Percentiles rank a stretch among this genome's conserved stretches.
Evolutionary conservation across 495 filamentous ascomycete species (phyloP).

Genomic region (Clohesyomyces aquaticus): DNA sequence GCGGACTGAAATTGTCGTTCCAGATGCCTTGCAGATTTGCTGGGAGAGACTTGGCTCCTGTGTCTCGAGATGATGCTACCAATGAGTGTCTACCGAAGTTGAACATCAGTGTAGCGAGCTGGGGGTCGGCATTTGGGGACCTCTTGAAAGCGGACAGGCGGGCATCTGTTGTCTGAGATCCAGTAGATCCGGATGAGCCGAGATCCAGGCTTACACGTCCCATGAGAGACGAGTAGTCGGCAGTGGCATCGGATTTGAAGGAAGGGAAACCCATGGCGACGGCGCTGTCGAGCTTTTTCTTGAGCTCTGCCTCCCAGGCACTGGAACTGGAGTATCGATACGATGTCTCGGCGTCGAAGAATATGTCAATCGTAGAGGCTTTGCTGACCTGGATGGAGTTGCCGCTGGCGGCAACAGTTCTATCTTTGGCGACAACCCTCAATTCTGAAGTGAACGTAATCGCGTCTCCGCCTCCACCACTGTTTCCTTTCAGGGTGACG

Average conservation of each 20-base stretch:
- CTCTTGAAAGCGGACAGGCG: slow-evolving; percentile 41
- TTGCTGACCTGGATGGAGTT: slow-evolving; percentile 1
- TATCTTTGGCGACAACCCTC: too few species aligned
- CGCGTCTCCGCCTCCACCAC: too few species aligned
- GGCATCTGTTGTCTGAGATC: slow-evolving; percentile 40
- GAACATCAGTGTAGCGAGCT: slow-evolving; percentile 51
- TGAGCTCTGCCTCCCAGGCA: slow-evolving; percentile 3
- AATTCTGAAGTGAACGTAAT: too few species aligned
- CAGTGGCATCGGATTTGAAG: not conserved
- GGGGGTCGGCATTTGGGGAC: slow-evolving; percentile 23
- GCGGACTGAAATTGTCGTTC: slow-evolving; percentile 55
- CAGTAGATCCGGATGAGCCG: slow-evolving; percentile 33
- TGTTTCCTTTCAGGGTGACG: too few species aligned
- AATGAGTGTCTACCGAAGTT: slow-evolving; percentile 57
- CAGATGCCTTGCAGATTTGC: slow-evolving; percentile 63
- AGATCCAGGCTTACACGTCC: slow-evolving; percentile 10
- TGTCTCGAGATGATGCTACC: slow-evolving; percentile 51
- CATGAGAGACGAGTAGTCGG: not conserved
- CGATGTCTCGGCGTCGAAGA: slow-evolving; percentile 18
- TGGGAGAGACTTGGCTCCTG: slow-evolving; percentile 50
- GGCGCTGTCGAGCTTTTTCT: slow-evolving; percentile 12
- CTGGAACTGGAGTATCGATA: slow-evolving; percentile 6
- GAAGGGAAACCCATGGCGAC: not conserved
- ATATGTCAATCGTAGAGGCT: slow-evolving; percentile 15
- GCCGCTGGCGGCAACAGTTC: not conserved